Base-by-base conservation (phyloP, 371 early-diverging fungal genomes). In the Phascolomyces articulosus region DNA sequence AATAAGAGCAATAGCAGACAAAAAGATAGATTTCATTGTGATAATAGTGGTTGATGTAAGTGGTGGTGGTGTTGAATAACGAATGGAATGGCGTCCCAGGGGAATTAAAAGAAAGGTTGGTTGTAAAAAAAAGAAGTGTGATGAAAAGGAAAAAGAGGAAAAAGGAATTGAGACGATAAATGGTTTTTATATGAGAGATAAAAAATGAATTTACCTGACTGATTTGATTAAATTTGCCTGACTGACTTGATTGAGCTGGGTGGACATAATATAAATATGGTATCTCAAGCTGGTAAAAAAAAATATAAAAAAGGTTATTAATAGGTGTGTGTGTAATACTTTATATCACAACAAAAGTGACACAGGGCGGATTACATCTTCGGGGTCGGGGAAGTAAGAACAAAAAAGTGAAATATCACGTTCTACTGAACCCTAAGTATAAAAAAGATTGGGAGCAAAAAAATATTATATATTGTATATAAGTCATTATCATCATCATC, bases 11-110 rank as follows among this genome's bases (percentile, higher is more conserved):
- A 62, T 23, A 38, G 67, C 57, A 58, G 67, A 54, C 55, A 65
- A 40, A 62, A 61, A 27, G 53, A 64, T 31, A 47, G 65, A 69
- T 59, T 69, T 69, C 69, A 69, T 69, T 57, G 26, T 51, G 21
- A 16, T 21, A 27, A 21, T 34, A n/a, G 58, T 29, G 11, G 40
- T 10, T 24, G 40, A 27, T 63, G 40, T 21, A 16, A 27, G 28
- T 49, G 40, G 58, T 40, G 8, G 56, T 56, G 55, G 28, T 41
- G 48, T 49, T 40, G 4, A 31, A 31, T 40, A 47, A 60, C 11
- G 26, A n/a, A 27, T 51, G 62, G 58, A 20, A 44, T 40, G 34
- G 29, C 20, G 29, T 18, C 41, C 31, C 41, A 41, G 13, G 41
- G 55, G n/a, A n/a, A n/a, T n/a, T n/a, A 24, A 29, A 16, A 18